phyloP scores from a whole-genome alignment of 2,329 filamentous ascomycete species.

The Aspergillus thermomutatus region DNA sequence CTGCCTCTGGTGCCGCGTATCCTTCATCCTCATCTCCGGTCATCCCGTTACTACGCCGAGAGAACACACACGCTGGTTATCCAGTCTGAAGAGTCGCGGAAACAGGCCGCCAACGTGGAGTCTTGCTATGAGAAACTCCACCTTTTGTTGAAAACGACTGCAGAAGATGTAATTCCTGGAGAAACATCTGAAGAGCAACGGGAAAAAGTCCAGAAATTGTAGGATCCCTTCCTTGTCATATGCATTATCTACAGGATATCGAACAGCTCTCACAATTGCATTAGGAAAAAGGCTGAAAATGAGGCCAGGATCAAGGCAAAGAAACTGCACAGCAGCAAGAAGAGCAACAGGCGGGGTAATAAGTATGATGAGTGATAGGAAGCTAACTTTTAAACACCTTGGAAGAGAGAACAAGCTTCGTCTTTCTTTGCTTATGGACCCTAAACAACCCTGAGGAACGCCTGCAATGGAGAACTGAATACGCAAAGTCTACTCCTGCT shows the following conservation, averaged over 20 bases:
- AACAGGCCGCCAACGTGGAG: constrained; percentile 58
- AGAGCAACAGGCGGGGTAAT: constrained; percentile 50
- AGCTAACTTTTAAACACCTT: constrained; percentile 18
- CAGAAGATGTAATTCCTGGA: constrained; percentile 52
- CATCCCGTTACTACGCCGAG: constrained; percentile 54
- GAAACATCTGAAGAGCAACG: constrained; percentile 57
- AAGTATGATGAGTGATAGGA: constrained; percentile 34
- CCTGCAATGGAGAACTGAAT: constrained; percentile 14
- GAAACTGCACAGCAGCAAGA: constrained; percentile 61
- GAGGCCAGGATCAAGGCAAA: constrained; percentile 56
- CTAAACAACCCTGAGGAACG: constrained; percentile 21
- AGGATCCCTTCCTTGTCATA: constrained; percentile 17
- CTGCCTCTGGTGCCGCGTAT: constrained; percentile 53
- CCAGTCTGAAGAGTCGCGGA: constrained; percentile 61
- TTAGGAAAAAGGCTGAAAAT: constrained; percentile 56
- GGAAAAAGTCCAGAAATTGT: constrained; percentile 54
- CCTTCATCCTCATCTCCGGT: constrained; percentile 50
- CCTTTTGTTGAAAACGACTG: constrained; percentile 52
- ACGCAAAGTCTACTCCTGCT: constrained; percentile 16
- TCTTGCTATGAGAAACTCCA: constrained; percentile 58
- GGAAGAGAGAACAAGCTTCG: neutral
- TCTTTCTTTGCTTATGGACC: constrained; percentile 3
- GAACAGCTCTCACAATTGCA: constrained; percentile 18
- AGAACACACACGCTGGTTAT: constrained; percentile 56
- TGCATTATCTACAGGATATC: neutral